Conservation (phyloP, 1,284 basidiomycete species). For the Erythrobasidium hasegawianum region DNA sequence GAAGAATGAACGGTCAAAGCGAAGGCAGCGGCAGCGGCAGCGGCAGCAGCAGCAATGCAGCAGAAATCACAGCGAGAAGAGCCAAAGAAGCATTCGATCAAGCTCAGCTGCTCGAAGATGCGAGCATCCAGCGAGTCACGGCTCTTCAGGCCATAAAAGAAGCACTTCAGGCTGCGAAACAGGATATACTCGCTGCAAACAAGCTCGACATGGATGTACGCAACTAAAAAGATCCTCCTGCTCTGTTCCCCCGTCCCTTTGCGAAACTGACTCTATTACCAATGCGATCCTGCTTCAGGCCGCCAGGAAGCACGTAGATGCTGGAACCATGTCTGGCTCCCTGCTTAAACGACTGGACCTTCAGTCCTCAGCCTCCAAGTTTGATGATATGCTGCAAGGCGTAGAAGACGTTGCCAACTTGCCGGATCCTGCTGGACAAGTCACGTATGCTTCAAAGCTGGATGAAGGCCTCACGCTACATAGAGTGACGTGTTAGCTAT, state of each 20-base stretch:
- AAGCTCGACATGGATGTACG: slow-evolving; percentile 68
- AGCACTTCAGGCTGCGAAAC: slow-evolving; percentile 62
- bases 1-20: slow-evolving; percentile 17
- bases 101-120: slow-evolving; percentile 69
- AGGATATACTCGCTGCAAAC: slow-evolving; percentile 73
- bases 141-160: slow-evolving; percentile 68
- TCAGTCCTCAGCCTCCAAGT: slow-evolving; percentile 73
- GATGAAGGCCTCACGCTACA: slow-evolving; percentile 85
- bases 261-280: background rate
- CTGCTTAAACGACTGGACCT: slow-evolving; percentile 84
- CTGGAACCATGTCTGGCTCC: slow-evolving; percentile 75
- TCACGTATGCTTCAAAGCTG: slow-evolving; percentile 81
- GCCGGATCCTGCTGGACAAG: slow-evolving; percentile 78
- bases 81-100: slow-evolving; percentile 78
- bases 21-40: background rate
- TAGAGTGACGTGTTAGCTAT: slow-evolving; percentile 70
- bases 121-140: slow-evolving; percentile 58
- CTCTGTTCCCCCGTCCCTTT: background rate
- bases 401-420: slow-evolving; percentile 79
- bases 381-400: slow-evolving; percentile 88
- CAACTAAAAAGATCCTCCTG: background rate
- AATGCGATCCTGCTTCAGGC: slow-evolving; percentile 61
- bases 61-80: slow-evolving; percentile 64
- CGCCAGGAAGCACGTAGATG: slow-evolving; percentile 69
- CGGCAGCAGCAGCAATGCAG: slow-evolving; percentile 63